Percentiles rank a stretch among this genome's conserved stretches.
phyloP scores from a whole-genome alignment of 768 basidiomycete genomes.

The Tephrocybe sp. region DNA sequence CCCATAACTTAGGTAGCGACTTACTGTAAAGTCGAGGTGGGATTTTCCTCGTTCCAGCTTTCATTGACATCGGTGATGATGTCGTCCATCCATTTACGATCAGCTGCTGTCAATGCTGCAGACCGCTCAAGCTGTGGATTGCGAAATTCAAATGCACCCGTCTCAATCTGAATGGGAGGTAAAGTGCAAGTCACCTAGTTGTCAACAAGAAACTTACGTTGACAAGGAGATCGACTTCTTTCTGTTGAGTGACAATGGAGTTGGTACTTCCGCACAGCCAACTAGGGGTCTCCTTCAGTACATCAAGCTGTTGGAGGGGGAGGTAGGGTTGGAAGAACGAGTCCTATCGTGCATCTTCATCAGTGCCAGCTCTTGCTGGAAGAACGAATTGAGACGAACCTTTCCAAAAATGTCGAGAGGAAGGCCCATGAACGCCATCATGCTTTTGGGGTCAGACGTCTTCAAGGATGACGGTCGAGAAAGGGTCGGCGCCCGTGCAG shows the following conservation, averaged over 20 bases:
- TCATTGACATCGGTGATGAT: conserved; percentile 85
- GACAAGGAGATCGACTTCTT: conserved; percentile 87
- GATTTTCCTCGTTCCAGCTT: conserved; percentile 69
- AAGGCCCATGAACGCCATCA: conserved; percentile 91
- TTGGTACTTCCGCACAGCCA: conserved; percentile 98
- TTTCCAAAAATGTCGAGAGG: conserved; percentile 93
- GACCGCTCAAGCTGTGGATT: conserved; percentile 79
- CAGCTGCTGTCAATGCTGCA: conserved; percentile 83
- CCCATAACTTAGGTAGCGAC: no score
- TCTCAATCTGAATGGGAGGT: conserved; percentile 65
- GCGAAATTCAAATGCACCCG: conserved; percentile 81
- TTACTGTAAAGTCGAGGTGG: conserved; percentile 64
- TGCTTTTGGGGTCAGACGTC: conserved; percentile 88
- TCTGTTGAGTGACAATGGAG: conserved; percentile 90
- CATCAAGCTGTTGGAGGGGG: conserved; percentile 92
- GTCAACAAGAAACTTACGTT: conserved; percentile 51
- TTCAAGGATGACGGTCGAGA: conserved; percentile 73
- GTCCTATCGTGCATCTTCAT: no score
- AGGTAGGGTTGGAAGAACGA: conserved; percentile 98
- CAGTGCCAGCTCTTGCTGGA: background rate
- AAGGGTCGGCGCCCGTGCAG: conserved; percentile 56
- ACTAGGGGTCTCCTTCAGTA: conserved; percentile 73
- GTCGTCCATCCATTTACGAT: conserved; percentile 98
- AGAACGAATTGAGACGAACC: conserved; percentile 37
- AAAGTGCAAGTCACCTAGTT: background rate